Percentiles rank a stretch among this genome's conserved stretches.
Evolutionary conservation across 2,329 filamentous ascomycete genomes (phyloP).

Genomic region (Colletotrichum sp.): DNA sequence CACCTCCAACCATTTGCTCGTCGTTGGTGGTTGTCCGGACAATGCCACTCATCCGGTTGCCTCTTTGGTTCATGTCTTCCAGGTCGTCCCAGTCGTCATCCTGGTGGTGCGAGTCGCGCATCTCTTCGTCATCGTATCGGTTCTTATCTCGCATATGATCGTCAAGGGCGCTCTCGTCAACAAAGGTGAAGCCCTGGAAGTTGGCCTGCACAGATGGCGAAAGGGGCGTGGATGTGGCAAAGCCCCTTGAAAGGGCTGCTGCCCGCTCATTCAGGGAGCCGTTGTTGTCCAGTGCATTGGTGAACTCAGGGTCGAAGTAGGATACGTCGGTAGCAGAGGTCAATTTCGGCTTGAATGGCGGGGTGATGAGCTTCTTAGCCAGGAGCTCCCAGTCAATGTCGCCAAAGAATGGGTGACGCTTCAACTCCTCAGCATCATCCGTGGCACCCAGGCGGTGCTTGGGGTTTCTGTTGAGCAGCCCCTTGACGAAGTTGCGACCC

Average conservation of each 20-base stretch:
- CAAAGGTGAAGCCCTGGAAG: slow-evolving; percentile 98
- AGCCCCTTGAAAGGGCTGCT: slow-evolving; percentile 82
- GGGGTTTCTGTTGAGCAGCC: slow-evolving; percentile 93
- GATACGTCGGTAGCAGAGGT: slow-evolving; percentile 96
- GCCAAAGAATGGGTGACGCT: slow-evolving; percentile 90
- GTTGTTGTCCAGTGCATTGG: slow-evolving; percentile 86
- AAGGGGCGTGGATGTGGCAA: slow-evolving; percentile 87
- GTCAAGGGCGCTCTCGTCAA: slow-evolving; percentile 95
- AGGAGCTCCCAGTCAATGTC: slow-evolving; percentile 94
- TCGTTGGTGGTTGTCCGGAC: slow-evolving; percentile 62
- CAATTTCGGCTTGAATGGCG: slow-evolving; percentile 96
- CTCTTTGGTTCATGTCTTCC: slow-evolving; percentile 57
- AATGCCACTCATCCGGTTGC: slow-evolving; percentile 69
- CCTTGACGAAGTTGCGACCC: slow-evolving; percentile 97
- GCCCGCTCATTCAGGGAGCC: slow-evolving; percentile 91
- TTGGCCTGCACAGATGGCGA: slow-evolving; percentile 97
- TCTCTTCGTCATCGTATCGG: slow-evolving; percentile 60
- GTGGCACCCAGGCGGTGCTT: slow-evolving; percentile 92
- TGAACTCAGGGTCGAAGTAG: slow-evolving; percentile 99
- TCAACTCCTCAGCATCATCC: slow-evolving; percentile 91
- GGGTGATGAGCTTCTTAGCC: slow-evolving; percentile 88
- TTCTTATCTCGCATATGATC: slow-evolving; percentile 72
- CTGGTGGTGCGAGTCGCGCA: slow-evolving; percentile 56
- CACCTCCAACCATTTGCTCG: slow-evolving; percentile 66
- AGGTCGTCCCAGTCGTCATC: slow-evolving; percentile 64